Evolutionary conservation across 148 eudicot genomes (phyloP).

Genomic region (Agrostemma githago): DNA sequence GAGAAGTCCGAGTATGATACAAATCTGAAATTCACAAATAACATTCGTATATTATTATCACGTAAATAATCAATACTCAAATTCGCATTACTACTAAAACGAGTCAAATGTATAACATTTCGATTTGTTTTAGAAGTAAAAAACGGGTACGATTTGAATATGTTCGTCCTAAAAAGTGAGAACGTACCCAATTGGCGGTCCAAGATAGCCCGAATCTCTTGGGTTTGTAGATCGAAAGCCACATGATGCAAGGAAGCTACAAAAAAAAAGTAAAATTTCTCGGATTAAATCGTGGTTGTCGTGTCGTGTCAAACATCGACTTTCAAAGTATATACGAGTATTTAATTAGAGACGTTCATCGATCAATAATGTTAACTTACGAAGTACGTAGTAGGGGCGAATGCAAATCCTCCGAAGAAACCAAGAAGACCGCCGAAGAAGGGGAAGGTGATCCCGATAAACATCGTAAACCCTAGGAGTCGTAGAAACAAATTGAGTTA

Average conservation of each 20-base stretch:
- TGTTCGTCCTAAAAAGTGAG: not conserved
- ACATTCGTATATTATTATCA: not conserved
- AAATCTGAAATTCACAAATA: constrained; percentile 21
- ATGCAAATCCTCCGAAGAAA: constrained; percentile 40
- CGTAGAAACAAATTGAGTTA: too few species aligned
- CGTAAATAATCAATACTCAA: not conserved
- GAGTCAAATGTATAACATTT: too few species aligned
- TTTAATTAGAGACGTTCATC: too few species aligned
- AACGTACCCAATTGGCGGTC: constrained; percentile 32
- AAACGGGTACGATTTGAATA: too few species aligned
- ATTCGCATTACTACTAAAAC: too few species aligned
- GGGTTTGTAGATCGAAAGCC: constrained; percentile 37
- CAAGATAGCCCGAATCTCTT: constrained; percentile 31
- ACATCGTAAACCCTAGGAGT: constrained; percentile 31
- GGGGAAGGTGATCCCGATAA: constrained; percentile 35
- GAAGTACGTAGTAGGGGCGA: constrained; percentile 38
- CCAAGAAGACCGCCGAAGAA: constrained; percentile 38
- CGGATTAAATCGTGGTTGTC: too few species aligned
- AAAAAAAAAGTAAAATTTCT: too few species aligned
- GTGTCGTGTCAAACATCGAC: too few species aligned
- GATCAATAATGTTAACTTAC: constrained; percentile 20
- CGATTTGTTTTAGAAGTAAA: too few species aligned
- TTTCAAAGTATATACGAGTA: too few species aligned
- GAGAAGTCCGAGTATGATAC: constrained; percentile 32
- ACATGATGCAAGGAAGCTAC: constrained; percentile 42